Conservation (phyloP, 2,329 filamentous ascomycete genomes). For the Paracoccidioides lutzii region DNA sequence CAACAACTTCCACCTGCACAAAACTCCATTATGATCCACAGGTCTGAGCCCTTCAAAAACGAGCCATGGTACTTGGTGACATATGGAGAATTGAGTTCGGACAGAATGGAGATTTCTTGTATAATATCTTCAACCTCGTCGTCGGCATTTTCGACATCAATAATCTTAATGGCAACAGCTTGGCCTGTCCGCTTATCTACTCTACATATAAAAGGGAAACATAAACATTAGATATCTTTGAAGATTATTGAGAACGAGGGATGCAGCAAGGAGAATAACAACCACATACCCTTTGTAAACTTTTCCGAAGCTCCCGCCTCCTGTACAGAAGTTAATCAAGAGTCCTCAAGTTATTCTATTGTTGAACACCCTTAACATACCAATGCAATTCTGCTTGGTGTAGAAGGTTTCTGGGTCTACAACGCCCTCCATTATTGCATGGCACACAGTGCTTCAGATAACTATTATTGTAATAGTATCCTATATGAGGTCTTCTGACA, state of each 20-base stretch:
- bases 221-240: neutral
- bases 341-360: constrained; percentile 3
- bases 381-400: constrained; percentile 83
- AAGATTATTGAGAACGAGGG: neutral
- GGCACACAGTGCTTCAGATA: neutral
- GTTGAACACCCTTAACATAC: constrained; percentile 33
- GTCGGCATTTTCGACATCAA: constrained; percentile 97
- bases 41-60: constrained; percentile 84
- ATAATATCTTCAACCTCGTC: constrained; percentile 99
- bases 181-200: constrained; percentile 89
- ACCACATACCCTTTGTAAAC: constrained; percentile 81
- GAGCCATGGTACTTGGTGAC: constrained; percentile 98
- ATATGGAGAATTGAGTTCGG: constrained; percentile 87
- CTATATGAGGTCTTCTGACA: neutral
- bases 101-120: constrained; percentile 94
- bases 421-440: constrained; percentile 33
- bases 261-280: neutral
- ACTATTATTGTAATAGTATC: neutral
- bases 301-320: constrained; percentile 94
- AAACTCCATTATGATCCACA: constrained; percentile 99
- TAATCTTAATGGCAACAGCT: constrained; percentile 94
- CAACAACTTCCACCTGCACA: constrained; percentile 94
- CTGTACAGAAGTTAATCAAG: constrained; percentile 31
- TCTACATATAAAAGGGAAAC: constrained; percentile 31
- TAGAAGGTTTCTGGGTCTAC: constrained; percentile 85